Conservation (phyloP, 148 eudicot species). For the Talinum fruticosum region DNA sequence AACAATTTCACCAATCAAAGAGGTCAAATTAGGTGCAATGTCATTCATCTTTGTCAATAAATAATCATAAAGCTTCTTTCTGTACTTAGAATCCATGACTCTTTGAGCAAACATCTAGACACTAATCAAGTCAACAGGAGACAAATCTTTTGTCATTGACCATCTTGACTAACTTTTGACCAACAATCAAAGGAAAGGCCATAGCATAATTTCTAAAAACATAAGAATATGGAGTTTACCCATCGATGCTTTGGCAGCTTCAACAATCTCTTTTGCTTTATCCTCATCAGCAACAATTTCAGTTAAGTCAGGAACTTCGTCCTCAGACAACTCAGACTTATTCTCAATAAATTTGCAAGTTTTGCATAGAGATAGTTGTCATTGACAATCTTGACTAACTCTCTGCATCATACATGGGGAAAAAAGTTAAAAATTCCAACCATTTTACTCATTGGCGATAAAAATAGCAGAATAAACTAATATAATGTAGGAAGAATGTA, state of each 20-base stretch:
- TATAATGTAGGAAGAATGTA: neutral
- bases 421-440: neutral
- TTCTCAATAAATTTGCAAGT: slow-evolving; percentile 68
- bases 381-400: slow-evolving; percentile 79
- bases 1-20: slow-evolving; percentile 91
- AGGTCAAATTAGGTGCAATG: slow-evolving; percentile 95
- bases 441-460: neutral
- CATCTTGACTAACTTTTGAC: too few species aligned
- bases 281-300: slow-evolving; percentile 93
- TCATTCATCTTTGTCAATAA: slow-evolving; percentile 85
- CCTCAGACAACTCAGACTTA: slow-evolving; percentile 77
- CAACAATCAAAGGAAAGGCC: slow-evolving; percentile 28
- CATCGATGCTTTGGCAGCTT: slow-evolving; percentile 98
- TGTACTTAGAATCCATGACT: slow-evolving; percentile 90
- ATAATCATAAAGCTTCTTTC: slow-evolving; percentile 84
- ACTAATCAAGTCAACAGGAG: slow-evolving; percentile 85
- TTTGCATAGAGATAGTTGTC: slow-evolving; percentile 93
- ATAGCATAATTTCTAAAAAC: neutral
- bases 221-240: slow-evolving; percentile 35
- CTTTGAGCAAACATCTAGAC: slow-evolving; percentile 89
- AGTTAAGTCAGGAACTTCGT: slow-evolving; percentile 56
- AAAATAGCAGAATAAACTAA: neutral
- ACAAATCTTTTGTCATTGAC: too few species aligned
- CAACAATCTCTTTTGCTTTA: slow-evolving; percentile 91
- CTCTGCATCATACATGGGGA: slow-evolving; percentile 40